A percentile compares a stretch with the other conserved stretches of the same genome.
These are phyloP conservation scores for Phytopythium helicoides DNA, from an alignment of 352 stramenopile species.

Conservation along the genomic window DNA sequence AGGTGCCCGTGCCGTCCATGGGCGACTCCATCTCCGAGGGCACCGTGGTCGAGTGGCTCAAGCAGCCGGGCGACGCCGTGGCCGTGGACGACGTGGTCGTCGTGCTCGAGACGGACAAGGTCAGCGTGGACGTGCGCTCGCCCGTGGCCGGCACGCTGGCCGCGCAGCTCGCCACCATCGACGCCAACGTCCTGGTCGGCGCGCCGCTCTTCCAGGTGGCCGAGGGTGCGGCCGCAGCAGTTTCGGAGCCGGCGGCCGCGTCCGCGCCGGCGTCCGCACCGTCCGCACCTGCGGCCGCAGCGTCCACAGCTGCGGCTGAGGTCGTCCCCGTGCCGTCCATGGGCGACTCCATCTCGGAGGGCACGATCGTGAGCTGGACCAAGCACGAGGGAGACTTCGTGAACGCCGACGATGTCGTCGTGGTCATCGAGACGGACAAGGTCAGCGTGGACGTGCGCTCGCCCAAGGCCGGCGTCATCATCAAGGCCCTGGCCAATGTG, in stretches of 20 bases:
- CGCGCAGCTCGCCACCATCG: conserved; percentile 88
- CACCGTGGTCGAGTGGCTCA: conserved; percentile 96
- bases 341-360: conserved; percentile 96
- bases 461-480: conserved; percentile 85
- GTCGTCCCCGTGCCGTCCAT: conserved; percentile 78
- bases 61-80: conserved; percentile 91
- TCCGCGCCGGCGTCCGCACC: conserved; percentile 17
- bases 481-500: conserved; percentile 90
- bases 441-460: conserved; percentile 89
- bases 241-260: conserved; percentile 14
- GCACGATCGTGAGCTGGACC: conserved; percentile 94
- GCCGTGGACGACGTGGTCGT: conserved; percentile 96
- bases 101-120: conserved; percentile 99
- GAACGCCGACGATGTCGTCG: conserved; percentile 93
- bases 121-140: conserved; percentile 88
- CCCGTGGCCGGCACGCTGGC: conserved; percentile 86
- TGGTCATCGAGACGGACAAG: conserved; percentile 97
- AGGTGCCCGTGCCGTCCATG: conserved; percentile 87
- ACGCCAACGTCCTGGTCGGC: conserved; percentile 96
- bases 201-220: conserved; percentile 91
- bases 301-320: conserved; percentile 13
- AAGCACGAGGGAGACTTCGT: conserved; percentile 92
- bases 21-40: conserved; percentile 98
- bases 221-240: conserved; percentile 45
- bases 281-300: conserved; percentile 16